Conservation (phyloP, 257 asterid species). For the Nicotiana knightiana region DNA sequence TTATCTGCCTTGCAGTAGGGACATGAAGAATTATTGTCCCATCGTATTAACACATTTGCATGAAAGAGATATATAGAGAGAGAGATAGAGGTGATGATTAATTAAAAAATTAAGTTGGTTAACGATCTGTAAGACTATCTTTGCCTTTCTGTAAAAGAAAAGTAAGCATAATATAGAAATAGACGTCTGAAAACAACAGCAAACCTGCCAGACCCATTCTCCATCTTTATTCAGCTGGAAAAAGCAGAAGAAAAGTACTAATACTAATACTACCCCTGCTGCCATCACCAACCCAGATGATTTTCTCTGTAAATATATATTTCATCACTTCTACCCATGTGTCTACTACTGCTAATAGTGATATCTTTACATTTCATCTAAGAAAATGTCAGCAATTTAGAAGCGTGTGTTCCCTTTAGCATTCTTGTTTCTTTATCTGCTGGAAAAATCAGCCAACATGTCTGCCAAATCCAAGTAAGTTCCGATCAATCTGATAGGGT, state of each 20-base stretch:
- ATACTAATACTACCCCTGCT: not conserved
- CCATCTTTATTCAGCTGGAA: not conserved
- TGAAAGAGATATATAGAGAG: not conserved
- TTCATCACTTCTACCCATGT: not conserved
- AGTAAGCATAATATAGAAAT: not conserved
- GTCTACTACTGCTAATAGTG: not conserved
- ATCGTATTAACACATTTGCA: not conserved
- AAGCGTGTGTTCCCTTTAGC: too few relatives aligned
- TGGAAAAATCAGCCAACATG: conserved; percentile 28
- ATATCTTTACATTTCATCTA: too few relatives aligned
- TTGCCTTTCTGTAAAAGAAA: conserved; percentile 10
- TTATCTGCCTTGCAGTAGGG: not conserved
- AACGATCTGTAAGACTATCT: not conserved
- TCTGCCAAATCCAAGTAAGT: conserved; percentile 79
- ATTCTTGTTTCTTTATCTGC: not conserved
- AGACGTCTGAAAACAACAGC: conserved; percentile 1
- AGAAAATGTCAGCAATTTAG: too few relatives aligned
- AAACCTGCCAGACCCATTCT: conserved; percentile 4
- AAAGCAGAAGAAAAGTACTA: too few relatives aligned
- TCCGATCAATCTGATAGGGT: conserved; percentile 6
- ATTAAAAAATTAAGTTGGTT: not conserved
- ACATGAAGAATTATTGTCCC: not conserved
- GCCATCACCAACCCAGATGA: not conserved
- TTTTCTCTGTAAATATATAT: not conserved
- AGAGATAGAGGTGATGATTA: not conserved